Evolutionary conservation across 2,329 filamentous ascomycete genomes (phyloP).

Genomic region (Chalara sp.): DNA sequence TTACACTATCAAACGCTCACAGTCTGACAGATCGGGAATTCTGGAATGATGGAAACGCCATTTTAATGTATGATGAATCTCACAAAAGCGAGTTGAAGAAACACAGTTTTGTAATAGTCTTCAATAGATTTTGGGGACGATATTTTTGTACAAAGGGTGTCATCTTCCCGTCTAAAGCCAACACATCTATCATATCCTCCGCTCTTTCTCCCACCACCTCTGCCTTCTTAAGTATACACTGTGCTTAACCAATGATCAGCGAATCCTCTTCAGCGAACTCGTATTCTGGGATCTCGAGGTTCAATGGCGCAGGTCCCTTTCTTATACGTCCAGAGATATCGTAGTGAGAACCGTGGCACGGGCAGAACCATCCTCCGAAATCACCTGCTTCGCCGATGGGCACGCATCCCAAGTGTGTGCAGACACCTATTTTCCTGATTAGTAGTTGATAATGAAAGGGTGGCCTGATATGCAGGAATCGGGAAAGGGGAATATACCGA

Average conservation of each 20-base stretch:
- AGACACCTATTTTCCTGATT: conserved; percentile 62
- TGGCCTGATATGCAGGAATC: neutral
- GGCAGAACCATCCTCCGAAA: conserved; percentile 99
- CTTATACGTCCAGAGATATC: conserved; percentile 98
- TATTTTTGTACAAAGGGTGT: conserved; percentile 28
- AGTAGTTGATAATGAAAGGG: conserved; percentile 14
- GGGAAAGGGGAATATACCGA: conserved; percentile 52
- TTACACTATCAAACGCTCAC: no score
- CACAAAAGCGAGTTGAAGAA: no score
- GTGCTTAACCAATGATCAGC: conserved; percentile 82
- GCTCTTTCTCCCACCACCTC: conserved; percentile 5
- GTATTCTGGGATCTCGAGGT: conserved; percentile 91
- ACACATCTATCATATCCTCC: conserved; percentile 38
- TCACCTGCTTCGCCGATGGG: conserved; percentile 98
- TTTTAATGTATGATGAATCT: no score
- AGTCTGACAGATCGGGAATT: no score
- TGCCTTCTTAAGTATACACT: neutral
- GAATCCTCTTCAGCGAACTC: conserved; percentile 86
- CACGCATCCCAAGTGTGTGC: conserved; percentile 98
- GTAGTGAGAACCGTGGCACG: conserved; percentile 99
- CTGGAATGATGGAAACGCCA: no score
- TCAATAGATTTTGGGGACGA: conserved; percentile 11
- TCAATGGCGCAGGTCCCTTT: conserved; percentile 94
- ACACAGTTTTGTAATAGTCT: neutral
- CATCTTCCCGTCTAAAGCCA: conserved; percentile 30